Evolutionary conservation across 352 stramenopile genomes (phyloP).

Genomic region (Globisporangium radiosum): DNA sequence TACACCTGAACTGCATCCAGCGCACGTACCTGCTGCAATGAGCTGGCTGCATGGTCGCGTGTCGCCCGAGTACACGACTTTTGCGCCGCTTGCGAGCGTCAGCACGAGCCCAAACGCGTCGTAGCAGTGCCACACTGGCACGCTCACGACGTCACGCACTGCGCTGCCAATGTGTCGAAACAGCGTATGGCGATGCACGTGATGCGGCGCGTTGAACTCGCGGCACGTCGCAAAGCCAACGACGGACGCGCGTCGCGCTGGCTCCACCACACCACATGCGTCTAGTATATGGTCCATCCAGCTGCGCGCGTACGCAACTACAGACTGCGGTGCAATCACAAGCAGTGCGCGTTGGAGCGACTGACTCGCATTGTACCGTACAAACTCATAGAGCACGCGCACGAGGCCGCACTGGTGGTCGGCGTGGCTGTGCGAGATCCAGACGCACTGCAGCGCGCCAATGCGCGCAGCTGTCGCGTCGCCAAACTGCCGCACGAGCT

Average conservation of each 20-base stretch:
- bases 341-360: slow-evolving; percentile 18
- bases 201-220: slow-evolving; percentile 40
- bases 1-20: background rate
- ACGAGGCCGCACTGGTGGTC: slow-evolving; percentile 96
- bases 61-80: slow-evolving; percentile 91
- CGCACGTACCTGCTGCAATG: slow-evolving; percentile 26
- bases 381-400: slow-evolving; percentile 77
- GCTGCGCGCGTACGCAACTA: slow-evolving; percentile 47
- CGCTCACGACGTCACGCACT: slow-evolving; percentile 36
- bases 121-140: slow-evolving; percentile 78
- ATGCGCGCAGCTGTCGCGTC: slow-evolving; percentile 31
- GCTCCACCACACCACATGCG: background rate
- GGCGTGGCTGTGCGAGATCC: slow-evolving; percentile 96
- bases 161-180: slow-evolving; percentile 23
- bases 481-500: slow-evolving; percentile 77
- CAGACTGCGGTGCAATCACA: slow-evolving; percentile 44
- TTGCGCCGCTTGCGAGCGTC: slow-evolving; percentile 31
- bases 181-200: slow-evolving; percentile 21
- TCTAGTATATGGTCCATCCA: slow-evolving; percentile 29
- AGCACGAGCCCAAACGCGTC: slow-evolving; percentile 75
- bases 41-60: slow-evolving; percentile 86
- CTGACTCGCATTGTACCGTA: slow-evolving; percentile 17
- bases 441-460: slow-evolving; percentile 82
- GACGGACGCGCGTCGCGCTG: background rate
- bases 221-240: slow-evolving; percentile 36